Conservation (phyloP, 805 yeast genomes). For the Metschnikowia aberdeeniae region DNA sequence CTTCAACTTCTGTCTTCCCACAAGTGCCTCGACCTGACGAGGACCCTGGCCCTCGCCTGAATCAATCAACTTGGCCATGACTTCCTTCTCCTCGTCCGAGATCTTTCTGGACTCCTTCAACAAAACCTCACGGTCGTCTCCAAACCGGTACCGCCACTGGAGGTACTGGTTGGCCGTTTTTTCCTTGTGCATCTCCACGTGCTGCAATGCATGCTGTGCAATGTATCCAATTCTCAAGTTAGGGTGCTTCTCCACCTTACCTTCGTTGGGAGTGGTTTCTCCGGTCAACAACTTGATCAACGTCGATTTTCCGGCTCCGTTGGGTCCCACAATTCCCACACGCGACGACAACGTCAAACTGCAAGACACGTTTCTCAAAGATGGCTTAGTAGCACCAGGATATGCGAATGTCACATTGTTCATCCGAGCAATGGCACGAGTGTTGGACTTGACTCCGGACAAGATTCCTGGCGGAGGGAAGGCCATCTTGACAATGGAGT, state of each 20-base stretch:
- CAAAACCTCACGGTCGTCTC: conserved; percentile 96
- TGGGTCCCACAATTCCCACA: conserved; percentile 95
- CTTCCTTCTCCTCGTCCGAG: conserved; percentile 65
- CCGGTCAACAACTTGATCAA: conserved; percentile 90
- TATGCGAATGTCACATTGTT: conserved; percentile 79
- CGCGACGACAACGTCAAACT: conserved; percentile 94
- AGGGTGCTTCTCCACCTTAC: conserved; percentile 96
- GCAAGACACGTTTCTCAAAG: conserved; percentile 74
- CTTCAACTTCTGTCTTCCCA: conserved; percentile 95
- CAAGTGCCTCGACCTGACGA: conserved; percentile 87
- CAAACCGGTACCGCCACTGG: conserved; percentile 97
- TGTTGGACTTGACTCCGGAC: conserved; percentile 93
- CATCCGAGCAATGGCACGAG: conserved; percentile 91
- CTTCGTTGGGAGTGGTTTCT: conserved; percentile 79
- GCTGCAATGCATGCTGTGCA: conserved; percentile 98
- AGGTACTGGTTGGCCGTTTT: conserved; percentile 96
- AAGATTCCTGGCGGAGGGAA: conserved; percentile 98
- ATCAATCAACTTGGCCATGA: conserved; percentile 75
- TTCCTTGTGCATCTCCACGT: conserved; percentile 95
- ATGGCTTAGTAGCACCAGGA: conserved; percentile 86
- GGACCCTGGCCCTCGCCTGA: conserved; percentile 84
- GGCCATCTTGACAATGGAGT: conserved; percentile 89
- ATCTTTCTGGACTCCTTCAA: conserved; percentile 86
- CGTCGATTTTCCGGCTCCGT: conserved; percentile 98
- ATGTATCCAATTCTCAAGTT: conserved; percentile 96